These are phyloP conservation scores for Xylaria polymorpha DNA, from an alignment of 2,329 filamentous ascomycete species.

Conservation along the genomic window DNA sequence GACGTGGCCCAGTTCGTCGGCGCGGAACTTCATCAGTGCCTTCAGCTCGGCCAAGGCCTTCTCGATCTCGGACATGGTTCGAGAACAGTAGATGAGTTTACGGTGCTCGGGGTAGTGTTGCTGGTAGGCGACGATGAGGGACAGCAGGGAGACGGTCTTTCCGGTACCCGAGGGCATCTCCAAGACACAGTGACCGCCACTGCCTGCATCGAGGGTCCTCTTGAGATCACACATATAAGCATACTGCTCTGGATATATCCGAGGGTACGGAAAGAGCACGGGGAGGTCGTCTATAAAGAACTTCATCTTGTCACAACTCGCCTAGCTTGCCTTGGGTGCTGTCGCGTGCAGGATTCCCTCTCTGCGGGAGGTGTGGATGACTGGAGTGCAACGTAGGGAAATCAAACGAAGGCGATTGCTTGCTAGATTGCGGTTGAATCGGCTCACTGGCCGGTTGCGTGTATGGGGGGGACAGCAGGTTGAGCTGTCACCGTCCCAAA, in stretches of 20 bases:
- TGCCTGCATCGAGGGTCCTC: conserved; percentile 88
- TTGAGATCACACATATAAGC: conserved; percentile 88
- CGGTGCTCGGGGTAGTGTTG: conserved; percentile 91
- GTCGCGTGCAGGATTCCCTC: not conserved
- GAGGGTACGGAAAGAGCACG: conserved; percentile 56
- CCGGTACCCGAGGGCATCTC: conserved; percentile 99
- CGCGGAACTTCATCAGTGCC: conserved; percentile 92
- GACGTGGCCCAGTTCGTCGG: conserved; percentile 86
- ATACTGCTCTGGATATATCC: conserved; percentile 72
- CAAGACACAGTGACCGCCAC: conserved; percentile 93
- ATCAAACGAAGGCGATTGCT: not conserved
- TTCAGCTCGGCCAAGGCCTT: conserved; percentile 94
- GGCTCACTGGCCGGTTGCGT: not conserved
- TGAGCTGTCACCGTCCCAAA: not conserved
- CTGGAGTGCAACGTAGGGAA: not conserved
- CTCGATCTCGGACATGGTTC: conserved; percentile 99
- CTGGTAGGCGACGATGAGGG: conserved; percentile 96
- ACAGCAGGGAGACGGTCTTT: conserved; percentile 95
- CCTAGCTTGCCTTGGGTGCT: conserved; percentile 1
- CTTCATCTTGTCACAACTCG: conserved; percentile 68
- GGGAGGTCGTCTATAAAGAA: conserved; percentile 76
- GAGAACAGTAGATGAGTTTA: conserved; percentile 98
- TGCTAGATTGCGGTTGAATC: not conserved
- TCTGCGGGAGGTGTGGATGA: not conserved
- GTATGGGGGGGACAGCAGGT: not conserved